Conservation (phyloP, 805 yeast genomes). For the Wickerhamiella musiphila region DNA sequence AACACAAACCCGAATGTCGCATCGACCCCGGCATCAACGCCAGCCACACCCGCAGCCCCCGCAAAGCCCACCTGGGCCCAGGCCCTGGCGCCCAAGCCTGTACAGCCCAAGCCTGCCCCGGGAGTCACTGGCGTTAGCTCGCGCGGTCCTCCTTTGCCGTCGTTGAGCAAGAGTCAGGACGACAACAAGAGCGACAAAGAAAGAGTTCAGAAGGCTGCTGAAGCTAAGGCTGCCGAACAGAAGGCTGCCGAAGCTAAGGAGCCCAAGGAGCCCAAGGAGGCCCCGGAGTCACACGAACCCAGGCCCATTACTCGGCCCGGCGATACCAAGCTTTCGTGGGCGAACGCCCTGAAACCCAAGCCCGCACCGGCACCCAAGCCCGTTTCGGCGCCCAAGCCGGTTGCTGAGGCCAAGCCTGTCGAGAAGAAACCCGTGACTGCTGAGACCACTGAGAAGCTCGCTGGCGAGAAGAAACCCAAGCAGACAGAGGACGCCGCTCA, state of each 20-base stretch:
- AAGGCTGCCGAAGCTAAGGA: constrained; percentile 6
- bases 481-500: constrained; percentile 1
- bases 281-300: constrained; percentile 4
- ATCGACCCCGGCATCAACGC: constrained; percentile 1
- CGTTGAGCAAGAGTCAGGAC: neutral
- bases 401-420: neutral
- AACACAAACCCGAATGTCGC: constrained; percentile 7
- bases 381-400: neutral
- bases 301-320: constrained; percentile 4
- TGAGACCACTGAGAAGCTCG: neutral
- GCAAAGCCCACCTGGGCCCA: constrained; percentile 14
- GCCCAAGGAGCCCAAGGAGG: constrained; percentile 4
- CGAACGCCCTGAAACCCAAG: constrained; percentile 10
- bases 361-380: constrained; percentile 3
- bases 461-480: neutral
- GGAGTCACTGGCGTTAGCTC: too few relatives aligned
- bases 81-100: constrained; percentile 4
- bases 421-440: neutral
- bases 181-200: constrained; percentile 1
- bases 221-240: constrained; percentile 9
- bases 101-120: constrained; percentile 3
- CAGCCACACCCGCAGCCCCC: constrained; percentile 2
- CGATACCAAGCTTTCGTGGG: constrained; percentile 11
- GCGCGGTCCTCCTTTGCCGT: neutral
- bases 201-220: constrained; percentile 8